phyloP scores from a whole-genome alignment of 1,139 yeast genomes.

The Nakaseomyces delphensis region DNA sequence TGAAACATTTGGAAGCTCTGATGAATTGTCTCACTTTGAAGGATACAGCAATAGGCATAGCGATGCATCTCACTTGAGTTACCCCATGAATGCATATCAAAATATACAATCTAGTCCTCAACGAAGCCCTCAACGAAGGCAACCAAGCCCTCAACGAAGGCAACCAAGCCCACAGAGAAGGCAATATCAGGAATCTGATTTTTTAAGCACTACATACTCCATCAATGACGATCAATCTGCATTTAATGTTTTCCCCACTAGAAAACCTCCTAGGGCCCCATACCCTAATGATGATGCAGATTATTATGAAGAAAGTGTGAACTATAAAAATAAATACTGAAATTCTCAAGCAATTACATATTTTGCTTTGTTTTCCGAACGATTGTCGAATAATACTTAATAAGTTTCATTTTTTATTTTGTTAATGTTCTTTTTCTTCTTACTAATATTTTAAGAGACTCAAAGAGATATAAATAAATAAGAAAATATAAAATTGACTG shows the following conservation, averaged over 20 bases:
- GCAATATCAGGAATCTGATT: background rate
- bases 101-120: background rate
- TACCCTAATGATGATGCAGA: slow-evolving; percentile 1
- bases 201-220: background rate
- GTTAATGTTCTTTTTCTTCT: background rate
- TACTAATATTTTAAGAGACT: background rate
- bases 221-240: background rate
- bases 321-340: background rate
- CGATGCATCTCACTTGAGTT: slow-evolving; percentile 1
- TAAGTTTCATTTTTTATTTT: too few relatives aligned
- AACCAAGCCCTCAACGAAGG: background rate
- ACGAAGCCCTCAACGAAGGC: slow-evolving; percentile 4
- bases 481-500: too few relatives aligned
- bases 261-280: background rate
- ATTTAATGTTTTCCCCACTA: background rate
- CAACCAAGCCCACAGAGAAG: background rate
- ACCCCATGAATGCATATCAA: background rate
- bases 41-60: background rate
- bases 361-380: too few relatives aligned
- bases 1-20: slow-evolving; percentile 1
- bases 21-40: background rate
- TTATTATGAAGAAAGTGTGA: slow-evolving; percentile 4
- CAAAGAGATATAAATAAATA: too few relatives aligned
- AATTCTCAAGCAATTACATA: too few relatives aligned
- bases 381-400: too few relatives aligned